phyloP scores from a whole-genome alignment of 1,284 basidiomycete genomes.

The Anthracocystis walkeri region DNA sequence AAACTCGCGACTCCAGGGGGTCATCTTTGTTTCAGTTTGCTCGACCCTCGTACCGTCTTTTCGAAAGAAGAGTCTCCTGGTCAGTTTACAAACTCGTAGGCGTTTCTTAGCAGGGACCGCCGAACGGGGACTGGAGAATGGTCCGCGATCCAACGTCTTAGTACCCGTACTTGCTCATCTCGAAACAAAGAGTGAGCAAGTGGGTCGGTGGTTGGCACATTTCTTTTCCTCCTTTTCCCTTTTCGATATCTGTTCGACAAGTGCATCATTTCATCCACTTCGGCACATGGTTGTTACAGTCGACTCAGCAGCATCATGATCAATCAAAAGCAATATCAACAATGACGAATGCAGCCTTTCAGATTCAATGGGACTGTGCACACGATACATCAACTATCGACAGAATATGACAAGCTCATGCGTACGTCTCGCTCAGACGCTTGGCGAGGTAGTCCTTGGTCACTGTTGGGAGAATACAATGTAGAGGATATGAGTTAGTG shows the following conservation, averaged over 20 bases:
- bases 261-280: background rate
- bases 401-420: conserved; percentile 5
- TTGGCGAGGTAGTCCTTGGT: conserved; percentile 82
- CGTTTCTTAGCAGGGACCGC: conserved; percentile 40
- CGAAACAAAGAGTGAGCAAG: conserved; percentile 19
- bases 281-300: background rate
- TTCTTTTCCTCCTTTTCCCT: conserved; percentile 7
- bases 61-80: background rate
- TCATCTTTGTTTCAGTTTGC: conserved; percentile 39
- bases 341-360: conserved; percentile 2
- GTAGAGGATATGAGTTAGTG: background rate
- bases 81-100: conserved; percentile 4
- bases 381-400: background rate
- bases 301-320: background rate
- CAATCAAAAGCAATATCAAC: background rate
- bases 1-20: conserved; percentile 58
- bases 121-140: conserved; percentile 11
- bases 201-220: conserved; percentile 57
- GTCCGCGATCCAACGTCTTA: conserved; percentile 56
- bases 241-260: conserved; percentile 6
- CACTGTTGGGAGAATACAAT: conserved; percentile 67
- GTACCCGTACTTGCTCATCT: conserved; percentile 43
- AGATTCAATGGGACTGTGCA: background rate
- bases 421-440: conserved; percentile 69
- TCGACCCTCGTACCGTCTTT: conserved; percentile 42